Evolutionary conservation across 768 basidiomycete genomes (phyloP), one percentile per base, ranked within the genome.

Genomic region (Dioszegia aurantiaca): DNA sequence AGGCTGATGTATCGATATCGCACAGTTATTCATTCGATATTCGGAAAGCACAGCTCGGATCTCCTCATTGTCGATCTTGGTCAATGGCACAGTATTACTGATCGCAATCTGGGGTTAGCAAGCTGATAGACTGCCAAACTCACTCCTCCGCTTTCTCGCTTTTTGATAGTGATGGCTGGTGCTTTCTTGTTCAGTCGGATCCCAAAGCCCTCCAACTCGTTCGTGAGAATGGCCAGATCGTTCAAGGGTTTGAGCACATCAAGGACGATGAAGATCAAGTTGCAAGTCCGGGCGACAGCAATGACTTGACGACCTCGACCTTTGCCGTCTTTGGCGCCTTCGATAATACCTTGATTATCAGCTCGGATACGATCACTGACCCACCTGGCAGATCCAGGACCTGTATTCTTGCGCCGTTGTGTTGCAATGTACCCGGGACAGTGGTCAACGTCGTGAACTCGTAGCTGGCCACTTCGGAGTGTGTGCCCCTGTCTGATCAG

Each of bases 171-270:
- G 73, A 98, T 87, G 19, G 86, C 83, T 55, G 94, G 95, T 1
- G 94, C 90, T 62, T 85, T 84, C 79, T 98, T 98, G 80, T 99
- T 99, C 59, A 97, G 80, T 47, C 93, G 83, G 67, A 97, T 95
- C 10, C 94, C 95, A 70, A 98, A 98, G n/a, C 92, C 91, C 81
- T 99, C 95, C 59, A 99, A 79, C 76, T 99, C 95, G 31, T 81
- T 70, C 78, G 97, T 91, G 58, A 99, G 90, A 68, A 95, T 79
- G 58, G 83, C 87, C 72, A 95, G 69, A 80, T 98, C 94, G 24
- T 87, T 89, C 17, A 98, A 84, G n/a, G 95, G 95, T 79, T 98
- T 99, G 33, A 95, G 83, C 26, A 99, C 95, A 70, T 99, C 95
- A 47, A 99, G 84, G 27, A 98, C 89, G 76, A 99, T 98, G 78